A percentile compares a stretch with the other conserved stretches of the same genome.
phyloP scores from a whole-genome alignment of 108 stramenopile species.

The Conticribra guillardii region DNA sequence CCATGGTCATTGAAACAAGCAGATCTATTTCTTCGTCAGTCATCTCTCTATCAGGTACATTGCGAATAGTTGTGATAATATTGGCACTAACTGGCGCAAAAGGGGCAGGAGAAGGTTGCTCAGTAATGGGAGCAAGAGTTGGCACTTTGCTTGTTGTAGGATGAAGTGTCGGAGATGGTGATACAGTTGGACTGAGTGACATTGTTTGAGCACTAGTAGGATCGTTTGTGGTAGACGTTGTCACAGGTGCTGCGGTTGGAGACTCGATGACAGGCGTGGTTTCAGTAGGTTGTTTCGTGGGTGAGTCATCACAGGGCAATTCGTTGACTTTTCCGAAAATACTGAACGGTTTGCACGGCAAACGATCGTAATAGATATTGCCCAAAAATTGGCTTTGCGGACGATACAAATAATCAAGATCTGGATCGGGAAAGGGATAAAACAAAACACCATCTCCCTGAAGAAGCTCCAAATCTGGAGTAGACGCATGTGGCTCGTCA shows the following conservation, averaged over 20 bases:
- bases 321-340: background rate
- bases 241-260: too few relatives aligned
- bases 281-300: background rate
- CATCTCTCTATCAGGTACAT: background rate
- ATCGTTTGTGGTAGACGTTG: background rate
- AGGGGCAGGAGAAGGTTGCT: background rate
- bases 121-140: background rate
- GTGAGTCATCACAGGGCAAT: background rate
- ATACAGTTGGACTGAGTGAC: too few relatives aligned
- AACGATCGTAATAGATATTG: constrained; percentile 9
- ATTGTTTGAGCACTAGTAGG: background rate
- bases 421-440: constrained; percentile 14
- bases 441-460: constrained; percentile 24
- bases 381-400: constrained; percentile 17
- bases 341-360: constrained; percentile 21
- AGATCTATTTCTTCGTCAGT: background rate
- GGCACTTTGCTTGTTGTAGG: background rate
- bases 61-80: background rate
- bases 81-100: background rate
- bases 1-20: background rate
- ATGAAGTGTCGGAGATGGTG: background rate
- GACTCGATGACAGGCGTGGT: too few relatives aligned
- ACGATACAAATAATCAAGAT: background rate
- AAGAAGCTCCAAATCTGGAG: constrained; percentile 11
- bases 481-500: background rate